These are phyloP conservation scores for Tubosaeta sp. DNA, from an alignment of 768 basidiomycete genomes.

Conservation along the genomic window DNA sequence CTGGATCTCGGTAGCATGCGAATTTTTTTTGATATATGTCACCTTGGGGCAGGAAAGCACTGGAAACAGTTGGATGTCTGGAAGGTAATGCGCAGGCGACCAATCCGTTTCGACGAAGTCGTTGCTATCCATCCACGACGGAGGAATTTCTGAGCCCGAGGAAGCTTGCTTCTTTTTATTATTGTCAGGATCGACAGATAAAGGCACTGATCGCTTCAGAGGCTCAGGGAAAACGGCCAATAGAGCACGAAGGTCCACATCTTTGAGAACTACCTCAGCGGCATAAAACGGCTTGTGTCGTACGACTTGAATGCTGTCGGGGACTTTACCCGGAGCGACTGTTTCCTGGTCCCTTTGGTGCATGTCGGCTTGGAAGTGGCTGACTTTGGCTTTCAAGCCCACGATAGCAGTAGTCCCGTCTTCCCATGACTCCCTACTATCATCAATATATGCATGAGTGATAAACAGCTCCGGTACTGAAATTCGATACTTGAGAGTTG, in stretches of 20 bases:
- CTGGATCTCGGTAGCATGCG: constrained; percentile 37
- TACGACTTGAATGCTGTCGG: constrained; percentile 54
- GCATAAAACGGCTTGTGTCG: constrained; percentile 84
- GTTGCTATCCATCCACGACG: constrained; percentile 70
- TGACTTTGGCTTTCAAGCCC: constrained; percentile 80
- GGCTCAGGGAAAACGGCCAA: constrained; percentile 75
- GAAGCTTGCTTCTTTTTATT: constrained; percentile 36
- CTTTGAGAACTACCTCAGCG: constrained; percentile 76
- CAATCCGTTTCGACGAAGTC: constrained; percentile 84
- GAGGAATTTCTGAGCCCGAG: constrained; percentile 32
- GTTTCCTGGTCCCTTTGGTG: constrained; percentile 89
- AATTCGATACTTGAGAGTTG: constrained; percentile 88
- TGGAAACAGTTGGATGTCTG: constrained; percentile 65
- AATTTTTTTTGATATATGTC: constrained; percentile 69
- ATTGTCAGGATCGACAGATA: constrained; percentile 42
- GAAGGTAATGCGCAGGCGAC: constrained; percentile 43
- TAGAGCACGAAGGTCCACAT: constrained; percentile 71
- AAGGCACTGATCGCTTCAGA: constrained; percentile 54
- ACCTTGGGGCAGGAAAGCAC: constrained; percentile 78
- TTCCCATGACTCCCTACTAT: constrained; percentile 74
- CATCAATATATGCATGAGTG: constrained; percentile 83
- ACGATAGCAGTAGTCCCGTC: constrained; percentile 76
- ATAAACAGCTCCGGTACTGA: constrained; percentile 74
- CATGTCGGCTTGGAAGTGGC: constrained; percentile 81
- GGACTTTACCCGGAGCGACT: constrained; percentile 49